Base-by-base conservation (phyloP, 768 basidiomycete species). In the Tulasnella sp. region DNA sequence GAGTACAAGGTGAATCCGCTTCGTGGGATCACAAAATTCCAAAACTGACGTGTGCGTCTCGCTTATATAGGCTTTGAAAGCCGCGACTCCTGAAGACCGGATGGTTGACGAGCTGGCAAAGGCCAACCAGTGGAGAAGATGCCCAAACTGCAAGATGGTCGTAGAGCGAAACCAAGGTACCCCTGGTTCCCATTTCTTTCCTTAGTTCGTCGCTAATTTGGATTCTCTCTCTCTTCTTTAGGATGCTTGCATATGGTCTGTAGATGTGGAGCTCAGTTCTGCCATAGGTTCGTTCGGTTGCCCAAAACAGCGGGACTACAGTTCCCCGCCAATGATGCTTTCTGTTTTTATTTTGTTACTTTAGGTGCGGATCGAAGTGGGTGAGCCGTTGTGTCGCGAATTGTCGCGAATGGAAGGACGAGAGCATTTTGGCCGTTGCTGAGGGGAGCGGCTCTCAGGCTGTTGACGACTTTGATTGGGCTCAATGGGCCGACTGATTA, bases 241-340 rank as follows among this genome's bases (percentile, higher is more conserved):
- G 55, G 55, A 15, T 56, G 55, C 43, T 15, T 43, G 13, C 55
- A 56, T 27, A 56, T 56, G 55, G 44, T 43, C 23, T 56, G 55
- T 21, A 44, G 42, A 15, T 56, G 55, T 24, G 45, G 45, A 19
- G 29, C n/a, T 21, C 38, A 56, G 24, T 56, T 44, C 30, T 56
- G 55, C 34, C 43, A 43, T 29, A 38, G 34, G 55, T 56, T 26
- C 41, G 55, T 32, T 15, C 27, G 15, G 29, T 4, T 17, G 7
- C 21, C n/a, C n/a, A 27, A 42, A 15, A 17, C 24, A n/a, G n/a
- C n/a, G n/a, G n/a, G n/a, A n/a, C n/a, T n/a, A n/a, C n/a, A n/a
- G n/a, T 53, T 15, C 13, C 17, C 21, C 21, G 19, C 3, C 17
- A 8, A n/a, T 4, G 26, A 29, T 11, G 4, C 13, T 23, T 34